Evolutionary conservation across 2,329 filamentous ascomycete genomes (phyloP).

Genomic region (Fusarium sp.): DNA sequence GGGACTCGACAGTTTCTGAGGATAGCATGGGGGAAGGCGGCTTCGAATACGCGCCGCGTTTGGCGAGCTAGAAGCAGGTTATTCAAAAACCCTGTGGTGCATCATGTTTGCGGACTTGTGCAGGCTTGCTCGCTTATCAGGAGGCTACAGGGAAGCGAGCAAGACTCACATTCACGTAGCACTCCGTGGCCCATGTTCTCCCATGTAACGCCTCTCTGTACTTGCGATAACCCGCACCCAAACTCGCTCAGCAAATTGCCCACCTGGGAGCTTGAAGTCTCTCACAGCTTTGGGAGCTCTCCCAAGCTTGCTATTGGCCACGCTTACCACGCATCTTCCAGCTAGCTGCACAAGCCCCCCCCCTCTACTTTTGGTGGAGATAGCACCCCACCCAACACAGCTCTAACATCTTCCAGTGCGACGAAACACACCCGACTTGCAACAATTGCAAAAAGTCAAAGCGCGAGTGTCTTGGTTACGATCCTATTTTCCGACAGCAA

Average conservation of each 20-base stretch:
- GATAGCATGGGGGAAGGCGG: conserved; percentile 19
- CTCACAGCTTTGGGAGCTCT: conserved; percentile 20
- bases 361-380: conserved; percentile 34
- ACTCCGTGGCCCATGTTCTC: conserved; percentile 28
- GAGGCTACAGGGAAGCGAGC: conserved; percentile 35
- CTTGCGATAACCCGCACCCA: conserved; percentile 13
- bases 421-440: conserved; percentile 93
- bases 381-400: conserved; percentile 30
- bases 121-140: conserved; percentile 30
- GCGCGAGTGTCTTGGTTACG: conserved; percentile 86
- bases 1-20: conserved; percentile 21
- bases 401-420: conserved; percentile 69
- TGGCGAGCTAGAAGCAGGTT: conserved; percentile 25
- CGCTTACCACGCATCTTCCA: conserved; percentile 14
- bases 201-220: conserved; percentile 33
- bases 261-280: conserved; percentile 6
- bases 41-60: conserved; percentile 15
- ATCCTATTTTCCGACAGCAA: conserved; percentile 84
- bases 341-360: conserved; percentile 23
- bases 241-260: not conserved
- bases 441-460: conserved; percentile 91
- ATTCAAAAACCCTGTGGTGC: conserved; percentile 28
- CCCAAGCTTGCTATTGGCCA: conserved; percentile 32
- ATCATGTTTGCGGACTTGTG: conserved; percentile 32
- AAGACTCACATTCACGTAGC: conserved; percentile 39